These are phyloP conservation scores for Bondarzewia mesenterica DNA, from an alignment of 1,284 basidiomycete species.

Conservation along the genomic window DNA sequence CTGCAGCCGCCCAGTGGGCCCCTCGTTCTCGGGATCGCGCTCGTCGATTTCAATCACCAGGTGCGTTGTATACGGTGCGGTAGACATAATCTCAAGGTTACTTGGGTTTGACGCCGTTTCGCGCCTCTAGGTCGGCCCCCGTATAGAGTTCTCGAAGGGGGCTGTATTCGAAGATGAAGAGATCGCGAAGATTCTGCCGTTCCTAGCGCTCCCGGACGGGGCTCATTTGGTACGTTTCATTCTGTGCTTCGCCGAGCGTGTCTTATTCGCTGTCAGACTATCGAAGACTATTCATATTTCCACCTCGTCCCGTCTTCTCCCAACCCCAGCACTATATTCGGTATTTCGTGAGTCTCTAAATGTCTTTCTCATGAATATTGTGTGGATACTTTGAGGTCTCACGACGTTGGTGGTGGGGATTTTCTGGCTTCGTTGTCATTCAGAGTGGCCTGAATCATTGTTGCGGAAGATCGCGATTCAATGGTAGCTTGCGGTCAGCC, in stretches of 20 bases:
- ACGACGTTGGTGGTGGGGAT: conserved; percentile 1
- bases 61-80: conserved; percentile 32
- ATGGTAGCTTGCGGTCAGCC: too few species aligned
- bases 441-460: too few species aligned
- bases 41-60: conserved; percentile 88
- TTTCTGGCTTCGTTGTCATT: too few species aligned
- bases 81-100: conserved; percentile 10
- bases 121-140: conserved; percentile 72
- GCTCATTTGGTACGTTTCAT: conserved; percentile 69
- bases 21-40: conserved; percentile 73
- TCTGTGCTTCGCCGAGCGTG: not conserved
- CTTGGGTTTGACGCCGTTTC: conserved; percentile 11
- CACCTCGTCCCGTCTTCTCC: conserved; percentile 70
- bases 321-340: conserved; percentile 79
- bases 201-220: conserved; percentile 96
- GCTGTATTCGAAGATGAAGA: conserved; percentile 76
- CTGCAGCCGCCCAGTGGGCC: conserved; percentile 49
- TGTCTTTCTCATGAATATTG: conserved; percentile 8
- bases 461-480: not conserved
- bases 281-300: conserved; percentile 96
- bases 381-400: not conserved
- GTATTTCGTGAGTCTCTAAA: conserved; percentile 71
- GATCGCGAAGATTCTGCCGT: conserved; percentile 79
- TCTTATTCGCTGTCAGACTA: conserved; percentile 39
- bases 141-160: conserved; percentile 74